Conservation (phyloP, 441 rosid species). For the Brassica hybrid region DNA sequence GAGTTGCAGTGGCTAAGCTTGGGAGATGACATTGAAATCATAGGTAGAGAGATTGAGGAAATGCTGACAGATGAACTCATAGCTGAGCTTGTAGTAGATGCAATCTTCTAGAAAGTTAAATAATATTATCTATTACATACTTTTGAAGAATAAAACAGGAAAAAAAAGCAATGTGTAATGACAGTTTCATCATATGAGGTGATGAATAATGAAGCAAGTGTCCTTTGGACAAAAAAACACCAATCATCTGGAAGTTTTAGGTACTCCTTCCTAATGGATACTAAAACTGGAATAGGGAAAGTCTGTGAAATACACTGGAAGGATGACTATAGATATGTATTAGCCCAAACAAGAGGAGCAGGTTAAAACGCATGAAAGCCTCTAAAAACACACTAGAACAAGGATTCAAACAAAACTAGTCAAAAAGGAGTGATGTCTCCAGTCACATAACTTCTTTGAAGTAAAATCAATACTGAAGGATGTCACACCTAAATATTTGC, state of each 20-base stretch:
- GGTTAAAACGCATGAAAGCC: too few relatives aligned
- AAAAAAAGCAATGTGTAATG: neutral
- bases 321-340: too few relatives aligned
- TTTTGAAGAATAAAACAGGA: constrained; percentile 16
- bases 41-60: constrained; percentile 80
- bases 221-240: constrained; percentile 14
- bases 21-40: constrained; percentile 57
- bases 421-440: constrained; percentile 76
- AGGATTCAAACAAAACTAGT: too few relatives aligned
- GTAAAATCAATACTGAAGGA: constrained; percentile 81
- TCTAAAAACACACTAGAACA: too few relatives aligned
- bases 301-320: too few relatives aligned
- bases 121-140: constrained; percentile 28
- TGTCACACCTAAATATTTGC: constrained; percentile 59
- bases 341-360: too few relatives aligned
- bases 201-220: constrained; percentile 22
- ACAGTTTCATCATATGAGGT: neutral
- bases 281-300: too few relatives aligned
- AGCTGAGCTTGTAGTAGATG: constrained; percentile 47
- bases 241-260: neutral
- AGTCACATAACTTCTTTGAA: constrained; percentile 76
- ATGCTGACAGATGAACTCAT: constrained; percentile 67
- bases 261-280: constrained; percentile 13
- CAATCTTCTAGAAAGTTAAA: constrained; percentile 40
- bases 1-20: constrained; percentile 66